A percentile compares a stretch with the other conserved stretches of the same genome.
Conservation (phyloP, 202 grass and related monocot genomes). For the Zizania palustris region DNA sequence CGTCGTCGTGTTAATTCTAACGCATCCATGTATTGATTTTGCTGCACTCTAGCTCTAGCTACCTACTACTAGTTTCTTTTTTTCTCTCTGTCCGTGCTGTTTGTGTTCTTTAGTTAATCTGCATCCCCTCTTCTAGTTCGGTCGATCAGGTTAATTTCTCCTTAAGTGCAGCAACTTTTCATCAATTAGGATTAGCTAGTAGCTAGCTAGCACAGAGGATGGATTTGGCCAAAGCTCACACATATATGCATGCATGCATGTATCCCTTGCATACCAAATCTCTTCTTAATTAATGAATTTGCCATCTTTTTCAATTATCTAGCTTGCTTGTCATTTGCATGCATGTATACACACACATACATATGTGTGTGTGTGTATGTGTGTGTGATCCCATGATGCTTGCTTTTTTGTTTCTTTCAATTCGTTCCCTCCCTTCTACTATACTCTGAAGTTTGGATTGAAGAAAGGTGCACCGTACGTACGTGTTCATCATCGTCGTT, state of each 20-base stretch:
- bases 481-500: not conserved
- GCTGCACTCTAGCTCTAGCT: not conserved
- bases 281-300: not conserved
- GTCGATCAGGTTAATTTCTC: not conserved
- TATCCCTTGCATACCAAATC: not conserved
- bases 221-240: not conserved
- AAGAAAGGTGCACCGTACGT: not conserved
- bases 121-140: not conserved
- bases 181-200: not conserved
- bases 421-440: not conserved
- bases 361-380: no score
- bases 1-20: not conserved
- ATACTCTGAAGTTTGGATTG: not conserved
- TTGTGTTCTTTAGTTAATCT: conserved; percentile 7
- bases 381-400: no score
- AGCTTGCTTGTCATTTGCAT: not conserved
- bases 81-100: not conserved
- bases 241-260: not conserved
- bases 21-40: not conserved
- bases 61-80: not conserved
- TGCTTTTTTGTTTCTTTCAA: not conserved
- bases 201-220: not conserved
- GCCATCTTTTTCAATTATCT: not conserved
- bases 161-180: no score
- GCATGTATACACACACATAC: no score